These are phyloP conservation scores for Talaromyces thailandensis DNA, from an alignment of 495 filamentous ascomycete genomes.

Conservation along the genomic window DNA sequence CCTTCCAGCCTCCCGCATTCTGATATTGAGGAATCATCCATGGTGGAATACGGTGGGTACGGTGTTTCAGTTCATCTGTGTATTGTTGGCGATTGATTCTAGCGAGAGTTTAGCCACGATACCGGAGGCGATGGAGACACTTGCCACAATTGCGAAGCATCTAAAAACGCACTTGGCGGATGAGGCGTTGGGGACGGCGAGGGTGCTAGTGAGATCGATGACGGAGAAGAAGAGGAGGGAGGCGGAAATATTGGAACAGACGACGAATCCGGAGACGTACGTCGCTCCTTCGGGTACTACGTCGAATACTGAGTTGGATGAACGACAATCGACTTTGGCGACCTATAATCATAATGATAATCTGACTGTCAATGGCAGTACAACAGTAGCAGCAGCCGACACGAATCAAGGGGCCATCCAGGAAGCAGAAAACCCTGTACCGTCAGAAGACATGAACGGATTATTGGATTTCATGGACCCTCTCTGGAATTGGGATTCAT, in stretches of 20 bases:
- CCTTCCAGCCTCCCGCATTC: slow-evolving; percentile 17
- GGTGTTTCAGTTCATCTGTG: slow-evolving; percentile 34
- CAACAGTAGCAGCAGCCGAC: background rate
- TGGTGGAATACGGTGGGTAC: slow-evolving; percentile 36
- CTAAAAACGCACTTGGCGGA: slow-evolving; percentile 26
- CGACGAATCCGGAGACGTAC: background rate
- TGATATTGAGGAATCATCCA: slow-evolving; percentile 17
- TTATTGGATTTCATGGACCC: slow-evolving; percentile 6
- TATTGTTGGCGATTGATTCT: slow-evolving; percentile 32
- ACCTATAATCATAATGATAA: background rate
- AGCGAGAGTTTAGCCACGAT: slow-evolving; percentile 21
- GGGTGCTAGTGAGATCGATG: slow-evolving; percentile 18
- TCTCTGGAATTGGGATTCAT: slow-evolving; percentile 5
- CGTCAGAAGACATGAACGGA: background rate
- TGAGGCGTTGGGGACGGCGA: slow-evolving; percentile 31
- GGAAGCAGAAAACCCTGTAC: background rate
- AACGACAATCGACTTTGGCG: background rate
- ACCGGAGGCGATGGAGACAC: slow-evolving; percentile 23
- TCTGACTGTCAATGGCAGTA: background rate
- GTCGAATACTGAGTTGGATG: background rate
- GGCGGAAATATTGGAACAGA: slow-evolving; percentile 11
- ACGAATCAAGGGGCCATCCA: background rate
- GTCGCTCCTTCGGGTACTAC: background rate
- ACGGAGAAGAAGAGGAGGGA: slow-evolving; percentile 17
- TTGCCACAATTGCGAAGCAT: slow-evolving; percentile 21